phyloP scores from a whole-genome alignment of 148 eudicot genomes.

The Bassia scoparia region DNA sequence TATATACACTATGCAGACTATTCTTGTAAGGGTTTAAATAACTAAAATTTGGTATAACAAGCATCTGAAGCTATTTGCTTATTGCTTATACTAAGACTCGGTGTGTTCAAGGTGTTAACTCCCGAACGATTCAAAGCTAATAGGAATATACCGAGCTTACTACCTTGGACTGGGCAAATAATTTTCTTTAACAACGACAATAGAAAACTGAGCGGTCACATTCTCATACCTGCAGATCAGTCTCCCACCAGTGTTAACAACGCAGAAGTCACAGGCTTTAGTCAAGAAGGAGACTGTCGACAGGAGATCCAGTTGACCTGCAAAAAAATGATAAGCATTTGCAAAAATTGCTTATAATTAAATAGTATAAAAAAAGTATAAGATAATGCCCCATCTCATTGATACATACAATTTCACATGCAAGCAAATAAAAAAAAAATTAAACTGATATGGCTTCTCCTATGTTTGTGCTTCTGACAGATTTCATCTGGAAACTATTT shows the following conservation, averaged over 20 bases:
- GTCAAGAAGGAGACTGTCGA: constrained; percentile 66
- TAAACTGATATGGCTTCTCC: neutral
- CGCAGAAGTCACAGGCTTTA: constrained; percentile 82
- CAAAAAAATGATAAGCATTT: constrained; percentile 11
- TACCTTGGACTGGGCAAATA: too few species aligned
- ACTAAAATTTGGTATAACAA: neutral
- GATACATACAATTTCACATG: neutral
- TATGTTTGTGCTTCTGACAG: too few species aligned
- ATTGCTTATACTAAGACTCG: neutral
- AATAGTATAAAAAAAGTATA: too few species aligned
- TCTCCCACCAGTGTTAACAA: constrained; percentile 70
- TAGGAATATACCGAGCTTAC: too few species aligned
- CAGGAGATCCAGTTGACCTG: constrained; percentile 84
- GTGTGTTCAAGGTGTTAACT: neutral
- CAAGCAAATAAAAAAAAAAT: neutral
- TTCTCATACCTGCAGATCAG: constrained; percentile 61
- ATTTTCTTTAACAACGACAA: neutral
- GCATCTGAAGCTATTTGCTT: neutral
- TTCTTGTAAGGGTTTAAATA: too few species aligned
- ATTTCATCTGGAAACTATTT: neutral
- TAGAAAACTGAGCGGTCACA: neutral
- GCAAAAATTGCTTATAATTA: neutral
- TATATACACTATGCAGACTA: too few species aligned
- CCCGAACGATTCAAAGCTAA: neutral
- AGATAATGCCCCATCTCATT: neutral